Evolutionary conservation across 495 filamentous ascomycete genomes (phyloP).

Genomic region (Penicillium robsamsonii): DNA sequence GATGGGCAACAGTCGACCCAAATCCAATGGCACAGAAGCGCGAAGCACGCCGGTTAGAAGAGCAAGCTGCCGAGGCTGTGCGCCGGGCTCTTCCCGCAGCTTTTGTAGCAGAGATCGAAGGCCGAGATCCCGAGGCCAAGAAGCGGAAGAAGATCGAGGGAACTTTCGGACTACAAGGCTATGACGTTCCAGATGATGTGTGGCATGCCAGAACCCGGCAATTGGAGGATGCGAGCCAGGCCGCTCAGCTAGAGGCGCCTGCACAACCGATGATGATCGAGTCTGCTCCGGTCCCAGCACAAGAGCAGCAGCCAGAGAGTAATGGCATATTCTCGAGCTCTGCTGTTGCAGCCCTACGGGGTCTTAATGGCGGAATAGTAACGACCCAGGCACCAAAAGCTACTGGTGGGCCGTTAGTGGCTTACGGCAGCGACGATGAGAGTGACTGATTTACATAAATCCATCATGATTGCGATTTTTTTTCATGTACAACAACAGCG

Average conservation of each 20-base stretch:
- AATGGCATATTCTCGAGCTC: slow-evolving; percentile 77
- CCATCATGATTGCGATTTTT: slow-evolving; percentile 16
- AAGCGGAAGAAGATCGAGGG: slow-evolving; percentile 90
- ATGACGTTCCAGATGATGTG: slow-evolving; percentile 91
- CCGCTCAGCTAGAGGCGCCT: slow-evolving; percentile 43
- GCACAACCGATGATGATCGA: slow-evolving; percentile 47
- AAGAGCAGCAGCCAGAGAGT: slow-evolving; percentile 23
- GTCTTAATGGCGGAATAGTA: slow-evolving; percentile 41
- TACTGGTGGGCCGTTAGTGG: slow-evolving; percentile 68
- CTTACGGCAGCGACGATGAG: slow-evolving; percentile 90
- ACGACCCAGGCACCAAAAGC: slow-evolving; percentile 35
- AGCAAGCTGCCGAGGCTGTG: slow-evolving; percentile 97
- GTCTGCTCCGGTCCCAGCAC: slow-evolving; percentile 21
- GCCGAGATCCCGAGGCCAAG: slow-evolving; percentile 76
- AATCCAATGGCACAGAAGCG: slow-evolving; percentile 94
- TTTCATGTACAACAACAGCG: slow-evolving; percentile 40
- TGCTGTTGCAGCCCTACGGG: slow-evolving; percentile 70
- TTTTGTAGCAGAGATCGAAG: slow-evolving; percentile 92
- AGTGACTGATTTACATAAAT: slow-evolving; percentile 41
- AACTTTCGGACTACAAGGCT: slow-evolving; percentile 82
- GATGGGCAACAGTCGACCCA: slow-evolving; percentile 95
- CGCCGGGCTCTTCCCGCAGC: slow-evolving; percentile 84
- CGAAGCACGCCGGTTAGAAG: slow-evolving; percentile 85
- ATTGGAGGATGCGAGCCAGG: slow-evolving; percentile 42
- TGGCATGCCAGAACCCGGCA: slow-evolving; percentile 72